phyloP scores from a whole-genome alignment of 75 land plant genomes.

The Pinus albicaulis region DNA sequence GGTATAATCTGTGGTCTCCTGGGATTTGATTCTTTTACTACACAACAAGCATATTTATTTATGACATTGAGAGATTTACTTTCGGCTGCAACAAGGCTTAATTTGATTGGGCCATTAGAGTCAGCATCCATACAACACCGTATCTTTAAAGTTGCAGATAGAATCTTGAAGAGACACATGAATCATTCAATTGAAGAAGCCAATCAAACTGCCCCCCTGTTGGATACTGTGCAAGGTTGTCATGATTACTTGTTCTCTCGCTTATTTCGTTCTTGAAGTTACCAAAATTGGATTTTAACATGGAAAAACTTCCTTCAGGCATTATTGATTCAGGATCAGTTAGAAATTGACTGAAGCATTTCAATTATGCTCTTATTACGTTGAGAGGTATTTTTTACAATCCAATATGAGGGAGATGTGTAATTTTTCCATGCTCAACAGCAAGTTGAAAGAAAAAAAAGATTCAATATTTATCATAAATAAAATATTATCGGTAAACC shows the following conservation, averaged over 20 bases:
- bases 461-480: too few relatives aligned
- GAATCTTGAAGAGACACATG: slow-evolving; percentile 49
- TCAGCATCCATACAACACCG: slow-evolving; percentile 80
- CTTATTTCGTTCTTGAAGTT: slow-evolving; percentile 69
- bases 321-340: too few relatives aligned
- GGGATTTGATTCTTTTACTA: slow-evolving; percentile 43
- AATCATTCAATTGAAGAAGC: slow-evolving; percentile 69
- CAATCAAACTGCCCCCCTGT: slow-evolving; percentile 61
- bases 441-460: too few relatives aligned
- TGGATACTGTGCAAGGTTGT: slow-evolving; percentile 81
- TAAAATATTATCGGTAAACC: too few relatives aligned
- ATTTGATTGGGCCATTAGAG: slow-evolving; percentile 82
- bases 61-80: slow-evolving; percentile 76
- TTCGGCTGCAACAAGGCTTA: slow-evolving; percentile 91
- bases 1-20: slow-evolving; percentile 73
- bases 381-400: too few relatives aligned
- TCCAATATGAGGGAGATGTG: too few relatives aligned
- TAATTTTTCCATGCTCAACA: too few relatives aligned
- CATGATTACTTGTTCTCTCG: slow-evolving; percentile 81
- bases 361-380: too few relatives aligned
- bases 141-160: slow-evolving; percentile 58
- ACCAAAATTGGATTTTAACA: too few relatives aligned
- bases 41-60: slow-evolving; percentile 79
- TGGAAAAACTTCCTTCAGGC: too few relatives aligned
- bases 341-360: too few relatives aligned